Percentiles rank a stretch among this genome's conserved stretches.
phyloP scores from a whole-genome alignment of 345 rosid genomes.

The Psidium friedrichsthalianum region DNA sequence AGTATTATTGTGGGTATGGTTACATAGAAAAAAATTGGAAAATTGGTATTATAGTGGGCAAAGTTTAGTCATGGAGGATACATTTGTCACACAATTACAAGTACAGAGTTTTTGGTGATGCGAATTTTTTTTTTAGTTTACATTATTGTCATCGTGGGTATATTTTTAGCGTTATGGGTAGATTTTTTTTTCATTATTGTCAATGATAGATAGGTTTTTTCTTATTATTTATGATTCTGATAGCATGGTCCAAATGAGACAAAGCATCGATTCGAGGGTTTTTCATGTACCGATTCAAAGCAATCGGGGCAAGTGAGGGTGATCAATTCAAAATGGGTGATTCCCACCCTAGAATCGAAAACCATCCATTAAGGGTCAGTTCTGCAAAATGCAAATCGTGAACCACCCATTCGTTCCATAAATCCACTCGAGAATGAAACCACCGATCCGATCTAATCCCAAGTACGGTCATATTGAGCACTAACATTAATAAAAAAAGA shows the following conservation, averaged over 20 bases:
- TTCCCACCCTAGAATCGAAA: no score
- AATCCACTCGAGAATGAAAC: no score
- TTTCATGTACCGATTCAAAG: no score
- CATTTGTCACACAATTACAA: neutral
- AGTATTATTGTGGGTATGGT: neutral
- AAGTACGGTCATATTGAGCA: no score
- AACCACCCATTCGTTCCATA: no score
- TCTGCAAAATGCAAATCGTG: no score
- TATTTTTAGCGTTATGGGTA: no score
- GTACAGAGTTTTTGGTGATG: neutral
- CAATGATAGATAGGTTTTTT: neutral
- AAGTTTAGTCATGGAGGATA: accelerated
- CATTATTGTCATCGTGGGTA: neutral
- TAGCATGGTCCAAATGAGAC: neutral
- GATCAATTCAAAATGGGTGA: no score
- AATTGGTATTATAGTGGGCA: accelerated
- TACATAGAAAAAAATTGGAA: neutral
- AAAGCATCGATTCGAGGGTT: neutral
- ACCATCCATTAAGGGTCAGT: no score
- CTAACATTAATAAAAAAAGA: no score
- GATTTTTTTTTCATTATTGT: neutral
- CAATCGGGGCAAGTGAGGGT: neutral
- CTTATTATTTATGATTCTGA: neutral
- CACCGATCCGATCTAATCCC: no score
- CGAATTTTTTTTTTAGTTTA: neutral